These are phyloP conservation scores for Microsporum ferrugineum DNA, from an alignment of 2,329 filamentous ascomycete species.

Conservation along the genomic window DNA sequence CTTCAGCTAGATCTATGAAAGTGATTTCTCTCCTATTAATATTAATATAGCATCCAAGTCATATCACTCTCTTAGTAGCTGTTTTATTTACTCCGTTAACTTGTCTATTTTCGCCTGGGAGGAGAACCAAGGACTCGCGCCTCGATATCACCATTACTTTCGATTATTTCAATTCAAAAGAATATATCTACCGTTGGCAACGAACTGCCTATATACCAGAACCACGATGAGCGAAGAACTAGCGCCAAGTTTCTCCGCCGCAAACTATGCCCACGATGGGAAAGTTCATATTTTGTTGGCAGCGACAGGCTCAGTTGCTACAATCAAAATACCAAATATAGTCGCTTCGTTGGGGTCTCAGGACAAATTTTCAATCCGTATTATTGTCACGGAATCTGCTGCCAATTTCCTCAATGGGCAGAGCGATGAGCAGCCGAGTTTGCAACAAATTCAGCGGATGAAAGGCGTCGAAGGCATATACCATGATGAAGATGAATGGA, in stretches of 20 bases:
- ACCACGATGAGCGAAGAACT: slow-evolving; percentile 6
- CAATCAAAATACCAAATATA: slow-evolving; percentile 68
- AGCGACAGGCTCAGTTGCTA: slow-evolving; percentile 66
- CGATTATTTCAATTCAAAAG: no score
- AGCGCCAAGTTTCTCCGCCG: slow-evolving; percentile 2
- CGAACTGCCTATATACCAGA: not conserved
- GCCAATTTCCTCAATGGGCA: slow-evolving; percentile 66
- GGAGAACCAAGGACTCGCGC: no score
- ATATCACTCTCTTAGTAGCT: no score
- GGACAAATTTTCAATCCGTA: slow-evolving; percentile 60
- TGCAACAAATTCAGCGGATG: slow-evolving; percentile 47
- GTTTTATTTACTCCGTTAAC: no score
- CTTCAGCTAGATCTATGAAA: no score
- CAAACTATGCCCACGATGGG: slow-evolving; percentile 10
- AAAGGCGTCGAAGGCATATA: slow-evolving; percentile 73
- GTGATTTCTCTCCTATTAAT: no score
- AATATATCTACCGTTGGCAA: no score
- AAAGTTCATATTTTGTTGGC: slow-evolving; percentile 40
- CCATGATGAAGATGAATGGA: slow-evolving; percentile 78
- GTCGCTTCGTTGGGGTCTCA: slow-evolving; percentile 34
- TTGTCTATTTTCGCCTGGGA: no score
- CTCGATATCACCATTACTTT: no score
- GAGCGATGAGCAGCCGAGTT: slow-evolving; percentile 60
- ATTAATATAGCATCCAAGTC: no score
- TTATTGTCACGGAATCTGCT: slow-evolving; percentile 67